Percentiles rank a stretch among this genome's conserved stretches.
Conservation (phyloP, 1,284 basidiomycete genomes). For the Inonotus hispidus region DNA sequence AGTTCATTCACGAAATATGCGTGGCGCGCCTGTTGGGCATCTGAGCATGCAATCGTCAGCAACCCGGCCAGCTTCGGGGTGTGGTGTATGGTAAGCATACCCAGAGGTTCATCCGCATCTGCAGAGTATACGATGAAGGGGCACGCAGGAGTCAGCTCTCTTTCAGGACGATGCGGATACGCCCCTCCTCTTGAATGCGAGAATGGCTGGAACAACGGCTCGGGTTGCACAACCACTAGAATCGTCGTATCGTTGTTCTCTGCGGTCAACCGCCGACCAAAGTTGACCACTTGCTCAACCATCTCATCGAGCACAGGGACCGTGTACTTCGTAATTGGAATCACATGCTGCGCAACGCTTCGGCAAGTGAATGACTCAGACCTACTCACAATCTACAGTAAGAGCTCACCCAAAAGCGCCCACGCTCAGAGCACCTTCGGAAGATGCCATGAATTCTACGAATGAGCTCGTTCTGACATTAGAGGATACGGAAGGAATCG, state of each 20-base stretch:
- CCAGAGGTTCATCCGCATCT: constrained; percentile 1
- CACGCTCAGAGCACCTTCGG: constrained; percentile 8
- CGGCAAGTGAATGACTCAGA: not conserved
- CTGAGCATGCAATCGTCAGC: not conserved
- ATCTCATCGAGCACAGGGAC: constrained; percentile 9
- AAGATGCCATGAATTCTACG: not conserved
- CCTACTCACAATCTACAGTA: too few species aligned
- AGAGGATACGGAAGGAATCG: constrained; percentile 3
- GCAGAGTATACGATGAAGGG: not conserved
- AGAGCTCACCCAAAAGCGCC: constrained; percentile 13
- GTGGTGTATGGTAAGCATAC: too few species aligned
- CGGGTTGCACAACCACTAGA: not conserved
- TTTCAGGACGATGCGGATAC: constrained; percentile 9
- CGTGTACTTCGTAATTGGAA: constrained; percentile 13
- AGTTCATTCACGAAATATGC: constrained; percentile 2
- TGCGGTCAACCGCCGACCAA: not conserved
- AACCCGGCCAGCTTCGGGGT: too few species aligned
- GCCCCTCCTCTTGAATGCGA: constrained; percentile 11
- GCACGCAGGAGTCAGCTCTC: constrained; percentile 5
- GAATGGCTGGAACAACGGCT: not conserved
- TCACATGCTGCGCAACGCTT: constrained; percentile 4
- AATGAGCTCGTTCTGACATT: constrained; percentile 1
- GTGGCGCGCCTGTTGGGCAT: not conserved
- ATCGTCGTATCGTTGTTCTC: not conserved
- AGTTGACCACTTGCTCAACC: not conserved